Conservation (phyloP, 192 early-diverging fungal species). For the Funneliformis geosporum region DNA sequence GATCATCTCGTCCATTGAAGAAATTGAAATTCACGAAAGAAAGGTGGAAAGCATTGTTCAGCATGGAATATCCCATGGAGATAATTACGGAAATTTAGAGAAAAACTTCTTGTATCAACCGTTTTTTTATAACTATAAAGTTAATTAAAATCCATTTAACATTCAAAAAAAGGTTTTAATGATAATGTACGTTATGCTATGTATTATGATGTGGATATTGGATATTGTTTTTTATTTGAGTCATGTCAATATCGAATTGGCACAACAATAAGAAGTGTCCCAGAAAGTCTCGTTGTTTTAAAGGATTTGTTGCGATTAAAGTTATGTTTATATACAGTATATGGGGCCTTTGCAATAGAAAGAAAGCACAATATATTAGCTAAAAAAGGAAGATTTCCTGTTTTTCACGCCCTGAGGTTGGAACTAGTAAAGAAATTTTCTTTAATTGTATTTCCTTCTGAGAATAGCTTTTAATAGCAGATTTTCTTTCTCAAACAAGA, state of each 20-base stretch:
- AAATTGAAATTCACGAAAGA: constrained; percentile 15
- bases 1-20: constrained; percentile 1
- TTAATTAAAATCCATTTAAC: no score
- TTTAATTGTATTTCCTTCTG: no score
- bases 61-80: neutral
- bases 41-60: constrained; percentile 6
- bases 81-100: neutral
- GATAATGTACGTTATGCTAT: neutral
- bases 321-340: constrained; percentile 11
- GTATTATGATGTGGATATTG: neutral
- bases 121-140: no score
- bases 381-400: no score
- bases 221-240: constrained; percentile 24
- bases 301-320: constrained; percentile 10
- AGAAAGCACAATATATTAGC: no score
- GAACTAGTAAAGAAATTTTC: no score
- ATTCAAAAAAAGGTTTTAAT: neutral
- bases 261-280: constrained; percentile 1
- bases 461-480: no score
- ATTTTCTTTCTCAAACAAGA: no score
- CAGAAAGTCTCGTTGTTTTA: constrained; percentile 16
- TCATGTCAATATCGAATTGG: constrained; percentile 16
- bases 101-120: no score
- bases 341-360: no score
- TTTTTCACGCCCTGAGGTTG: no score